Percentiles rank a stretch among this genome's conserved stretches.
Evolutionary conservation across 352 stramenopile species (phyloP).

Genomic region (Plasmopara muralis): DNA sequence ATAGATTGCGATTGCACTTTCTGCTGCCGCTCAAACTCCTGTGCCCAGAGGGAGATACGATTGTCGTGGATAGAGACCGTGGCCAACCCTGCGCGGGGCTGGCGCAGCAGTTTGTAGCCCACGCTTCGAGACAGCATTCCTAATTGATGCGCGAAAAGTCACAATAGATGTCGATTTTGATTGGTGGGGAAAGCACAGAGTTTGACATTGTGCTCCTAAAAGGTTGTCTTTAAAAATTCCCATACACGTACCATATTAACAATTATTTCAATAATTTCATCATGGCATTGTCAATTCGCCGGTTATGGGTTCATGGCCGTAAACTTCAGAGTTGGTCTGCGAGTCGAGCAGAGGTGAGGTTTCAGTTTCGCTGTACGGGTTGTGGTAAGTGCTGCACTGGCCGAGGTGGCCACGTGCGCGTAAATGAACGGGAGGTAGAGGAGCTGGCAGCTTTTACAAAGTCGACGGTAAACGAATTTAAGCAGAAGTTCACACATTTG

Average conservation of each 20-base stretch:
- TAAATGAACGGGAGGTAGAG: conserved; percentile 55
- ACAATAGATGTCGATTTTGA: neutral
- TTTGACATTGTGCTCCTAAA: neutral
- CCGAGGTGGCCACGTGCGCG: conserved; percentile 50
- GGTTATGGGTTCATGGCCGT: neutral
- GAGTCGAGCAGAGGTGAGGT: conserved; percentile 27
- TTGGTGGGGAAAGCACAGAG: neutral
- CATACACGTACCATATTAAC: neutral
- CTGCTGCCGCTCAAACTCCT: conserved; percentile 47
- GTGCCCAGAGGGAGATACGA: conserved; percentile 45
- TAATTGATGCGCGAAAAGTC: neutral
- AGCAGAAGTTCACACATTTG: conserved; percentile 27
- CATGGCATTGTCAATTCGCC: neutral
- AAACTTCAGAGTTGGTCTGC: conserved; percentile 32
- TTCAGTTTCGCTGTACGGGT: conserved; percentile 63
- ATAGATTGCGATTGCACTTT: conserved; percentile 6
- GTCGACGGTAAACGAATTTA: conserved; percentile 29
- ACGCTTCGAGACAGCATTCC: conserved; percentile 15
- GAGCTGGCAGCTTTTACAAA: conserved; percentile 32
- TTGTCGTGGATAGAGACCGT: conserved; percentile 40
- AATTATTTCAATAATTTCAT: neutral
- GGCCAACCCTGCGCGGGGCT: conserved; percentile 10
- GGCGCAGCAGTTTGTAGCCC: conserved; percentile 14
- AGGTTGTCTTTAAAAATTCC: neutral
- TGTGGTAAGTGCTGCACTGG: conserved; percentile 80